These are phyloP conservation scores for Huntiella omanensis DNA, from an alignment of 2,329 filamentous ascomycete species.

Conservation along the genomic window DNA sequence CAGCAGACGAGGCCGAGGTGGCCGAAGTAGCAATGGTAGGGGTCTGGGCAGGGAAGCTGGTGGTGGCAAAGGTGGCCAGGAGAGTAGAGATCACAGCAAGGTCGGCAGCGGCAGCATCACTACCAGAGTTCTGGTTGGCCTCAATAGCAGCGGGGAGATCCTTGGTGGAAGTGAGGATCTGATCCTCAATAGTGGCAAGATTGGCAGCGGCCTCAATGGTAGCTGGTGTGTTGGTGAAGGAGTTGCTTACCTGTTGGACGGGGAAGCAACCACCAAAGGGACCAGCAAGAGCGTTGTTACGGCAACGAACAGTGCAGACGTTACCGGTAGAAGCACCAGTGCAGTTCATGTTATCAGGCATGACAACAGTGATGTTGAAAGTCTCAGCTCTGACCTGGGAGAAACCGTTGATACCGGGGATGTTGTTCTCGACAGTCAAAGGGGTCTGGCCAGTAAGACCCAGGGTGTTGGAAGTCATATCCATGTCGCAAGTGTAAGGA, in stretches of 20 bases:
- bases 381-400: constrained; percentile 34
- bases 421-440: constrained; percentile 36
- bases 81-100: constrained; percentile 18
- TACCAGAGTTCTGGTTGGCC: constrained; percentile 25
- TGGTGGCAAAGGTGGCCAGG: constrained; percentile 15
- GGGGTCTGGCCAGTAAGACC: constrained; percentile 18
- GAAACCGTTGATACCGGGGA: constrained; percentile 38
- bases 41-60: constrained; percentile 19
- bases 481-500: constrained; percentile 35
- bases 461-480: constrained; percentile 26
- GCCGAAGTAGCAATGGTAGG: constrained; percentile 13
- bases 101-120: constrained; percentile 15
- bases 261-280: constrained; percentile 40
- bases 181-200: constrained; percentile 25
- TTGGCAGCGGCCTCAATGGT: constrained; percentile 28
- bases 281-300: constrained; percentile 36
- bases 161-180: constrained; percentile 30
- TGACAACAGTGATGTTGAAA: constrained; percentile 36
- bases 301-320: constrained; percentile 38
- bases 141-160: constrained; percentile 26
- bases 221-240: constrained; percentile 24
- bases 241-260: constrained; percentile 32
- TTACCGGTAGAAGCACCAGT: constrained; percentile 36
- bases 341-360: constrained; percentile 31
- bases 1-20: constrained; percentile 7